A percentile compares a stretch with the other conserved stretches of the same genome.
These are phyloP conservation scores for Teratosphaeria destructans DNA, from an alignment of 2,329 filamentous ascomycete genomes.

Conservation along the genomic window DNA sequence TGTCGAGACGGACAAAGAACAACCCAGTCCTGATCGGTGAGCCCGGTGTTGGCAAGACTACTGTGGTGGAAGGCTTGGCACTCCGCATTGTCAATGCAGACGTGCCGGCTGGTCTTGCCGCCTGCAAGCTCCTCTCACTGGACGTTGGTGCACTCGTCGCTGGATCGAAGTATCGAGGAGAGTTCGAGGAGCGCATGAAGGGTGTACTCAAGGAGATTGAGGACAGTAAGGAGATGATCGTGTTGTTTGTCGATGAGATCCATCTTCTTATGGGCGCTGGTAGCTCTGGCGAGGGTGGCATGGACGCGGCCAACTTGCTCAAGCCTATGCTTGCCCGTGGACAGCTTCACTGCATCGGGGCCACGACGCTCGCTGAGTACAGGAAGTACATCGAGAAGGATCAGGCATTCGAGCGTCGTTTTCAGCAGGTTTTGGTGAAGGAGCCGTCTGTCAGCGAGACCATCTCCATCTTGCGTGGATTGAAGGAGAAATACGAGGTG, in stretches of 20 bases:
- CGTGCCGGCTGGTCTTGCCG: slow-evolving; percentile 87
- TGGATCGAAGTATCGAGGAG: slow-evolving; percentile 95
- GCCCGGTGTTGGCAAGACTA: slow-evolving; percentile 96
- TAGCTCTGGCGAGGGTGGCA: slow-evolving; percentile 76
- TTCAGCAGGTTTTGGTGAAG: slow-evolving; percentile 96
- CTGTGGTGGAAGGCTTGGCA: slow-evolving; percentile 90
- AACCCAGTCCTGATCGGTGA: slow-evolving; percentile 97
- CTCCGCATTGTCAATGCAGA: slow-evolving; percentile 94
- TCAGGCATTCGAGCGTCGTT: slow-evolving; percentile 91
- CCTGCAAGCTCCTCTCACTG: slow-evolving; percentile 86
- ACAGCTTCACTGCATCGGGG: slow-evolving; percentile 94
- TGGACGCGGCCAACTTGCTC: slow-evolving; percentile 95
- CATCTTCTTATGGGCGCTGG: slow-evolving; percentile 97
- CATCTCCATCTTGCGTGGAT: slow-evolving; percentile 91
- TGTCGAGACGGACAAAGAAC: slow-evolving; percentile 93
- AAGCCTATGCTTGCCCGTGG: slow-evolving; percentile 97
- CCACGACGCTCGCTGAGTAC: slow-evolving; percentile 90
- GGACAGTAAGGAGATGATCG: slow-evolving; percentile 89
- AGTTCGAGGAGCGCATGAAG: slow-evolving; percentile 99
- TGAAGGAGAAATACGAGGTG: slow-evolving; percentile 97
- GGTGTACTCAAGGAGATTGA: slow-evolving; percentile 94
- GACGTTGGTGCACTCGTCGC: slow-evolving; percentile 93
- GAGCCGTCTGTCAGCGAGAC: slow-evolving; percentile 84
- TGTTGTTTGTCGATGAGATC: slow-evolving; percentile 97
- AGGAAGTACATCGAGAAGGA: slow-evolving; percentile 99